Evolutionary conservation across 805 yeast species (phyloP).

Genomic region (Sugiyamaella chiloensis): DNA sequence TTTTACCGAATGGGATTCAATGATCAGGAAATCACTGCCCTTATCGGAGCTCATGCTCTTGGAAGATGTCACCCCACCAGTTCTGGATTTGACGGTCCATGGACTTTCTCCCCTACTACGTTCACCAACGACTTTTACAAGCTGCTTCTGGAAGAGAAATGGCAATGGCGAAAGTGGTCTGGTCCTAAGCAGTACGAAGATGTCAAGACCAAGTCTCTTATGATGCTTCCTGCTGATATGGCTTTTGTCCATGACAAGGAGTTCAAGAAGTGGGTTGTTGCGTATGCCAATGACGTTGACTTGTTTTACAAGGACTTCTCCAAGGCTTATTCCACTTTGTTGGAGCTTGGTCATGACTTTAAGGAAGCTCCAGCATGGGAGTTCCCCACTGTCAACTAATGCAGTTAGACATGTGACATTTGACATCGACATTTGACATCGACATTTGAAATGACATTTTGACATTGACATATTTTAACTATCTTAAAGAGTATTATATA

Average conservation of each 20-base stretch:
- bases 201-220: constrained; percentile 51
- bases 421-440: no score
- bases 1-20: constrained; percentile 64
- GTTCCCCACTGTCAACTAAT: constrained; percentile 23
- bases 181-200: constrained; percentile 63
- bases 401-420: constrained; percentile 7
- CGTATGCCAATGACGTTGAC: constrained; percentile 58
- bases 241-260: constrained; percentile 57
- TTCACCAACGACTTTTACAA: constrained; percentile 69
- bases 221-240: constrained; percentile 80
- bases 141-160: constrained; percentile 51
- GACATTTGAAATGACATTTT: no score
- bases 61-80: constrained; percentile 67
- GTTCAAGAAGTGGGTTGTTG: constrained; percentile 53
- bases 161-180: constrained; percentile 56
- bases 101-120: constrained; percentile 73
- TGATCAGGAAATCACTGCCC: constrained; percentile 69
- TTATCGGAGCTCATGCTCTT: constrained; percentile 72
- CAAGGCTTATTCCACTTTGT: constrained; percentile 56
- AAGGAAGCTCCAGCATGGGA: constrained; percentile 37
- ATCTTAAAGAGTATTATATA: constrained; percentile 1
- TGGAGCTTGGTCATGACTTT: constrained; percentile 68
- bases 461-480: constrained; percentile 3
- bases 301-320: constrained; percentile 60
- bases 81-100: constrained; percentile 75